phyloP scores from a whole-genome alignment of 257 asterid genomes.

The Mentha longifolia region DNA sequence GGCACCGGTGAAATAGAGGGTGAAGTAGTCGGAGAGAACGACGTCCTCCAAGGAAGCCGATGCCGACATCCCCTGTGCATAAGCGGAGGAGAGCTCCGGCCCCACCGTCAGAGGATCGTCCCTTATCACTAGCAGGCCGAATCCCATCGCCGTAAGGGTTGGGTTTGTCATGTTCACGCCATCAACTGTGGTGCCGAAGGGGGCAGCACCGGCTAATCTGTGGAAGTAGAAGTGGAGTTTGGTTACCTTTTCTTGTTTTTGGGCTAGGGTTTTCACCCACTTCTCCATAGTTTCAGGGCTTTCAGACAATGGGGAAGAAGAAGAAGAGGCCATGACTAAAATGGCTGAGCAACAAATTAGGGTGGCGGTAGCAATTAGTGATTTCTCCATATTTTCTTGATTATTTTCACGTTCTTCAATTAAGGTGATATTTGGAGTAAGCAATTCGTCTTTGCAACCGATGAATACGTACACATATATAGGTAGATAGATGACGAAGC shows the following conservation, averaged over 20 bases:
- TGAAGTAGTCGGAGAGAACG: background rate
- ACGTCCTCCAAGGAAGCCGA: background rate
- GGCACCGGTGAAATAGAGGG: background rate
- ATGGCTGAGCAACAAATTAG: background rate
- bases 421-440: background rate
- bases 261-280: constrained; percentile 17
- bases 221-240: constrained; percentile 30
- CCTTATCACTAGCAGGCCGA: background rate
- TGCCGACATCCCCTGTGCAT: constrained; percentile 13
- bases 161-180: background rate
- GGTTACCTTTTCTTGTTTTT: constrained; percentile 14
- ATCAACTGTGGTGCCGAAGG: background rate
- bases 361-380: background rate
- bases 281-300: constrained; percentile 13
- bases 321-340: background rate
- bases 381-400: background rate
- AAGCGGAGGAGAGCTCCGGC: constrained; percentile 11
- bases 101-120: constrained; percentile 20
- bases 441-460: too few species aligned
- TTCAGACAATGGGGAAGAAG: background rate
- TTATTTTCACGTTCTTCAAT: background rate
- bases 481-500: too few species aligned
- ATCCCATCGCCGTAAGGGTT: background rate
- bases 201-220: background rate
- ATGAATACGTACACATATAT: too few species aligned